Base-by-base conservation (phyloP, 371 early-diverging fungal species). In the Basidiobolus heterosporus region DNA sequence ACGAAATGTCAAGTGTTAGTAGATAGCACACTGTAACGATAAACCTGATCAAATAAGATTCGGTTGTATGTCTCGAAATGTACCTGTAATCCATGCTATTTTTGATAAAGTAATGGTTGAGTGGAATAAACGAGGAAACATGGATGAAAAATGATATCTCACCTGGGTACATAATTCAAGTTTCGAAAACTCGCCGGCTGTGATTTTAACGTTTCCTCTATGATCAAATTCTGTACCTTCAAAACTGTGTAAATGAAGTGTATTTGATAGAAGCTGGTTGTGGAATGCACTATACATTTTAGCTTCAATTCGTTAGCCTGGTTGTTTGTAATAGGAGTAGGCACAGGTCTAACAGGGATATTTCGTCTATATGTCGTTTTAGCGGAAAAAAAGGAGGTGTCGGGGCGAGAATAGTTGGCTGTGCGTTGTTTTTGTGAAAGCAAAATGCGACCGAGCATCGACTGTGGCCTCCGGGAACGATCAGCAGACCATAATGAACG, bases 151-250 rank as follows among this genome's bases (percentile, higher is more conserved):
- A 5, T 4, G 18, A 36, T 14, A 18, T 20, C 41, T 44, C 52
- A 59, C 61, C 50, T 53, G 69, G 19, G 76, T 75, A 53, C 85
- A 85, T 36, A 86, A 65, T 48, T 81, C 82, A 0, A 74, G 67
- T 57, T 84, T 84, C 35, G 72, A 62, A 56, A 86, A 82, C 53
- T 85, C 84, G 21, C 83, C 83, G 2, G 80, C 78, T 1, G 72
- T 78, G 13, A 70, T 67, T 44, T 75, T 76, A 55, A 84, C 74
- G 43, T 70, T 61, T 15, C 86, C 86, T 19, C 62, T 59, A 36
- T 64, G 63, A 56, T 85, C 82, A 54, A 86, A 82, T 45, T 82
- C 82, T 4, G 85, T 82, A 55, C 79, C 72, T 72, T 51, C 1
- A 20, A 35, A 5, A 30, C 9, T 3, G 30, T 30, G 30, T 30